Evolutionary conservation across 1,284 basidiomycete genomes (phyloP).

Genomic region (Ceratobasidium sp.): DNA sequence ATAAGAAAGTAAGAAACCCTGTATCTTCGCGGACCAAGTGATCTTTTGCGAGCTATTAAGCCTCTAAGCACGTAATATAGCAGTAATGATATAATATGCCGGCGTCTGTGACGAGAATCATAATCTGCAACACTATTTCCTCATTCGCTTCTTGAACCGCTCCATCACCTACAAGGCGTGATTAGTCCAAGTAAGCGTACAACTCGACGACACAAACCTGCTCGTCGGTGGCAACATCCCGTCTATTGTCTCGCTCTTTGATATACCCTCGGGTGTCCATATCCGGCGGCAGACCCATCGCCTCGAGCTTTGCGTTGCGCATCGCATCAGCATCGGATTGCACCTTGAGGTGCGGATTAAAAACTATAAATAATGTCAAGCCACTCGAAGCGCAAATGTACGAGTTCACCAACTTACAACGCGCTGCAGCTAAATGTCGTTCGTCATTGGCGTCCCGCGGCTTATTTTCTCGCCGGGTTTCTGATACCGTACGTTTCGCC

Average conservation of each 20-base stretch:
- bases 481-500: constrained; percentile 86
- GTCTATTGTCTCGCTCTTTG: constrained; percentile 56
- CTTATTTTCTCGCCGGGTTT: constrained; percentile 70
- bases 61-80: neutral
- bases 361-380: constrained; percentile 66
- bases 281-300: constrained; percentile 76
- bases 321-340: constrained; percentile 89
- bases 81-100: constrained; percentile 15
- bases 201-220: constrained; percentile 65
- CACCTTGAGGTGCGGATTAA: constrained; percentile 78
- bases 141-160: constrained; percentile 87
- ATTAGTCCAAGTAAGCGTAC: neutral
- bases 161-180: constrained; percentile 74
- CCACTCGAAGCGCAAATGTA: neutral
- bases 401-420: constrained; percentile 71
- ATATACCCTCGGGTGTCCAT: constrained; percentile 64
- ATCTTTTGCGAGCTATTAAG: neutral
- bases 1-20: neutral
- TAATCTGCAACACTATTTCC: constrained; percentile 21
- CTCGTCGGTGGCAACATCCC: constrained; percentile 91
- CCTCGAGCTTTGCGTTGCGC: constrained; percentile 84
- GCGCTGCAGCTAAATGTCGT: constrained; percentile 81
- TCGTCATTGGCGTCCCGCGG: constrained; percentile 71
- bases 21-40: neutral
- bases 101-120: neutral